These are phyloP conservation scores for Skeletonema grethae DNA, from an alignment of 108 stramenopile genomes.

Conservation along the genomic window DNA sequence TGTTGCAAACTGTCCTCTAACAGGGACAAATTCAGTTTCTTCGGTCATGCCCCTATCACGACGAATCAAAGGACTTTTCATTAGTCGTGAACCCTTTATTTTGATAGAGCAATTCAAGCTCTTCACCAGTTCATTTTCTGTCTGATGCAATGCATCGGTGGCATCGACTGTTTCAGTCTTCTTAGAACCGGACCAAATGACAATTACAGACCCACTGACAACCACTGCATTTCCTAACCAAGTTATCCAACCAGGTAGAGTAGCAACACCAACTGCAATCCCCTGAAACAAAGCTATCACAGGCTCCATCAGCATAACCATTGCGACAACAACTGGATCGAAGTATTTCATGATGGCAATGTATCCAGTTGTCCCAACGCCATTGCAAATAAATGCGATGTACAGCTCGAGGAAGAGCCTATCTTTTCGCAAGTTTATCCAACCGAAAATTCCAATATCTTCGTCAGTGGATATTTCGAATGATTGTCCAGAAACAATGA, in stretches of 20 bases:
- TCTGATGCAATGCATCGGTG: constrained; percentile 33
- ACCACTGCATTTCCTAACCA: constrained; percentile 47
- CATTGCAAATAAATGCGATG: constrained; percentile 58
- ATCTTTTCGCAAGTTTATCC: constrained; percentile 36
- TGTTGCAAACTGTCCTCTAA: constrained; percentile 11
- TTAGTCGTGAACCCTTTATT: constrained; percentile 2
- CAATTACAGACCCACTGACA: constrained; percentile 24
- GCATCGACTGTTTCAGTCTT: constrained; percentile 59
- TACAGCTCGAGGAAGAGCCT: constrained; percentile 56
- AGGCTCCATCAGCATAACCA: constrained; percentile 54
- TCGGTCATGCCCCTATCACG: constrained; percentile 7
- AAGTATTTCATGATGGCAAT: constrained; percentile 72
- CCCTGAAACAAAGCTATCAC: constrained; percentile 38
- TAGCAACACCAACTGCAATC: constrained; percentile 23
- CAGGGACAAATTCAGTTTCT: constrained; percentile 21
- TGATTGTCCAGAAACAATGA: constrained; percentile 19
- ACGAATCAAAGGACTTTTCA: constrained; percentile 16
- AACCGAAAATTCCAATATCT: constrained; percentile 58
- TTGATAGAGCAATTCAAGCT: constrained; percentile 16
- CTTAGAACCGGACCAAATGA: constrained; percentile 45
- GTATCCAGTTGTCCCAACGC: constrained; percentile 65
- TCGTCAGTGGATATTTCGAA: constrained; percentile 40
- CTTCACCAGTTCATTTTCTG: constrained; percentile 17
- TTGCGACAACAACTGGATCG: constrained; percentile 60
- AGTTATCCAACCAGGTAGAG: constrained; percentile 34